Evolutionary conservation across 495 filamentous ascomycete species (phyloP), one percentile per base, ranked within the genome.

Genomic region (Penicillium odoratum): DNA sequence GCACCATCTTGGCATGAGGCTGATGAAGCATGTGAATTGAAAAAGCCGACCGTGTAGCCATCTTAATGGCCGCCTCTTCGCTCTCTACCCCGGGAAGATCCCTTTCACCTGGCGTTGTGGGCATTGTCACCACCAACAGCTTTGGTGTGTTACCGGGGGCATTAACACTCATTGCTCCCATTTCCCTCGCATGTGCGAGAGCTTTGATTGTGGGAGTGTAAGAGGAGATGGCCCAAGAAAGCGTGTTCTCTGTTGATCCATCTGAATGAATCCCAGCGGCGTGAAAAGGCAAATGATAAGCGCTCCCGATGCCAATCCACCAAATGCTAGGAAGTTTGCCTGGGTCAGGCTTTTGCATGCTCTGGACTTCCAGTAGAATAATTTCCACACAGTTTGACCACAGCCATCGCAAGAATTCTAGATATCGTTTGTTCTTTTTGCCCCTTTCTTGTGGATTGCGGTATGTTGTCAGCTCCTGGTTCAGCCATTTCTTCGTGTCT

Each of bases 261-360:
- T 3, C 3, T 0, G 25, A 7, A 31, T 26, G 72, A 13, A 10
- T 48, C 9, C 13, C 26, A 9, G 65, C 65, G 2, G 65, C 65
- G 49, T 70, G 62, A 30, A 70, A 56, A 8, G 65, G 68, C 13
- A 70, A 45, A 13, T 38, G 31, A 52, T 58, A 64, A 3, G 62
- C 48, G 4, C 55, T 13, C 4, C 58, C 68, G n/a, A 57, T 64
- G 1, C 51, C 59, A 28, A 70, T 64, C 68, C 65, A 70, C 58
- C 58, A 70, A 16, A 70, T 4, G n/a, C 40, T 44, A 1, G 40
- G 40, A 11, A 44, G 40, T 18, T 16, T 21, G 11, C 33, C 7
- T 3, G 33, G n/a, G n/a, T n/a, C n/a, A n/a, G n/a, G n/a, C n/a
- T n/a, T n/a, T n/a, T n/a, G n/a, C n/a, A n/a, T n/a, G n/a, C n/a